Evolutionary conservation across 2,329 filamentous ascomycete species (phyloP).

Genomic region (Pseudofabraea citricarpa): DNA sequence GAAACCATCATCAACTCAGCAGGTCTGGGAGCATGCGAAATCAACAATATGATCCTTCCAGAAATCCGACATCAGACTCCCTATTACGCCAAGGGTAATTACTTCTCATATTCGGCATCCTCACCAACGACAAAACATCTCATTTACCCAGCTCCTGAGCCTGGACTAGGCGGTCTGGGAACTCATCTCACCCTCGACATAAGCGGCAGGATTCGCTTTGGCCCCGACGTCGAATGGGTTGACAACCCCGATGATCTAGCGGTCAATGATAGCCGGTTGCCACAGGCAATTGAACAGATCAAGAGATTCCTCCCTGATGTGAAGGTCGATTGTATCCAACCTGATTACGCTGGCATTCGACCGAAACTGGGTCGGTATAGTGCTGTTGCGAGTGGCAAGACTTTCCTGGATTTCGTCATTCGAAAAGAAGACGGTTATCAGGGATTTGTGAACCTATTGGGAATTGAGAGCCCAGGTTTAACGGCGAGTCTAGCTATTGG

Average conservation of each 20-base stretch:
- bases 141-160: constrained; percentile 81
- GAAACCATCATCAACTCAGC: constrained; percentile 82
- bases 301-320: constrained; percentile 72
- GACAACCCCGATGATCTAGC: constrained; percentile 63
- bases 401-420: constrained; percentile 83
- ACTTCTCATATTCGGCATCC: constrained; percentile 76
- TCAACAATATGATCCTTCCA: constrained; percentile 80
- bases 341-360: constrained; percentile 89
- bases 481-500: constrained; percentile 84
- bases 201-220: constrained; percentile 79
- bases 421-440: constrained; percentile 68
- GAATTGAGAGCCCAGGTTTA: constrained; percentile 89
- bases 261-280: constrained; percentile 58
- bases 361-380: constrained; percentile 68
- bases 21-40: constrained; percentile 68
- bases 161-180: constrained; percentile 78
- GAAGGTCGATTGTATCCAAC: constrained; percentile 56
- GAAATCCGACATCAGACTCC: constrained; percentile 49
- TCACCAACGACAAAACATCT: constrained; percentile 65
- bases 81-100: constrained; percentile 90
- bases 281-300: constrained; percentile 69
- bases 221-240: constrained; percentile 94
- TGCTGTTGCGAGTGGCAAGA: constrained; percentile 57
- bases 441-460: constrained; percentile 85
- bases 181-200: constrained; percentile 93